These are phyloP conservation scores for Diaporthe ilicicola DNA, from an alignment of 2,329 filamentous ascomycete genomes.

Conservation along the genomic window DNA sequence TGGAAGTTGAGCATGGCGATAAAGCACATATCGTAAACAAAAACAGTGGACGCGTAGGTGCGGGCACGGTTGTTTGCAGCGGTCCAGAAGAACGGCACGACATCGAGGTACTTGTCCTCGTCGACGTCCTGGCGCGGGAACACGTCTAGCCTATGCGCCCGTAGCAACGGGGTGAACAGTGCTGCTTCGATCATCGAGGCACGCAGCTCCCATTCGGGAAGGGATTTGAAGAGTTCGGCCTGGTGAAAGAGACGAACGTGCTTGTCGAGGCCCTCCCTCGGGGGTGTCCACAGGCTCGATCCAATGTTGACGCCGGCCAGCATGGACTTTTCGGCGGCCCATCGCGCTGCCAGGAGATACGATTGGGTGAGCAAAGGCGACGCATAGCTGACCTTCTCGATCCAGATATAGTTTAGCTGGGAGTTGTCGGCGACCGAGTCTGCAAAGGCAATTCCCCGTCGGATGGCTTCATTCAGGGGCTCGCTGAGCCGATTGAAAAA, in stretches of 20 bases:
- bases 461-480: not conserved
- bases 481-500: not conserved
- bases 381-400: constrained; percentile 3
- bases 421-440: too few species aligned
- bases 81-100: not conserved
- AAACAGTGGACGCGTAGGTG: not conserved
- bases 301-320: too few species aligned
- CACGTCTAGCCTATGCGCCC: not conserved
- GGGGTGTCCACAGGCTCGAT: too few species aligned
- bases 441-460: too few species aligned
- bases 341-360: not conserved
- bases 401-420: not conserved
- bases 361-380: not conserved
- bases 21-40: not conserved
- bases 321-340: too few species aligned
- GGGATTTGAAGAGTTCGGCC: not conserved
- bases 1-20: not conserved
- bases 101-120: not conserved
- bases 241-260: not conserved
- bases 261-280: not conserved
- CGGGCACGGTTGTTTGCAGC: not conserved
- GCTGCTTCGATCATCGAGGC: not conserved
- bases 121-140: not conserved
- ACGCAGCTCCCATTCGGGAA: not conserved
- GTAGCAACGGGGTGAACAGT: not conserved